Conservation (phyloP, 2,329 filamentous ascomycete genomes). For the Penicillium psychrosexuale region DNA sequence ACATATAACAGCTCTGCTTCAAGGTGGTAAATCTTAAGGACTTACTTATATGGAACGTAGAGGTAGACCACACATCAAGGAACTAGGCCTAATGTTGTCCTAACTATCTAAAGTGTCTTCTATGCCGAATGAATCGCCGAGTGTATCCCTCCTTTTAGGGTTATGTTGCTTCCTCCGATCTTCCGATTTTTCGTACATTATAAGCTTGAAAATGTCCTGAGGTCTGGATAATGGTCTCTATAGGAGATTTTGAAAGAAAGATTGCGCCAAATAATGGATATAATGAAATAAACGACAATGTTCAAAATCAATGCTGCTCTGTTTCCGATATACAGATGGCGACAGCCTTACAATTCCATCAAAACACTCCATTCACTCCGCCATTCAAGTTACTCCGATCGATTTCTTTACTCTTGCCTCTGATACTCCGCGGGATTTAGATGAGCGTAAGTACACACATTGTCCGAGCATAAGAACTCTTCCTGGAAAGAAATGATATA, state of each 20-base stretch:
- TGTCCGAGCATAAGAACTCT: too few species aligned
- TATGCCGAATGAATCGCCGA: not conserved
- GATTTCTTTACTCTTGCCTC: not conserved
- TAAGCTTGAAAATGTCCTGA: not conserved
- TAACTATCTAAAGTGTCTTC: not conserved
- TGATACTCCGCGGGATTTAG: not conserved
- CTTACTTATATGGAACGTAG: too few species aligned
- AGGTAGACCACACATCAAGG: too few species aligned
- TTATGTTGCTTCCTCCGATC: not conserved
- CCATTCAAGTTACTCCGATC: not conserved
- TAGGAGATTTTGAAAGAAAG: not conserved
- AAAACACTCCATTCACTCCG: not conserved
- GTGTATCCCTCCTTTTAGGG: not conserved
- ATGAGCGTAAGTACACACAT: too few species aligned
- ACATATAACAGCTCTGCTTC: too few species aligned
- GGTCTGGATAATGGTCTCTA: not conserved
- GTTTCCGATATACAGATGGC: not conserved
- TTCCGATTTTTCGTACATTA: not conserved
- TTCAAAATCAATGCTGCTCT: not conserved
- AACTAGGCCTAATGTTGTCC: not conserved
- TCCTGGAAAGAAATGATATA: not conserved
- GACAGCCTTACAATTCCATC: not conserved
- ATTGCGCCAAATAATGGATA: not conserved
- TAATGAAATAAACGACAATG: not conserved
- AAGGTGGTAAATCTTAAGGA: too few species aligned